These are phyloP conservation scores for Orbilia ellipsospora DNA, from an alignment of 2,329 filamentous ascomycete species.

Conservation along the genomic window DNA sequence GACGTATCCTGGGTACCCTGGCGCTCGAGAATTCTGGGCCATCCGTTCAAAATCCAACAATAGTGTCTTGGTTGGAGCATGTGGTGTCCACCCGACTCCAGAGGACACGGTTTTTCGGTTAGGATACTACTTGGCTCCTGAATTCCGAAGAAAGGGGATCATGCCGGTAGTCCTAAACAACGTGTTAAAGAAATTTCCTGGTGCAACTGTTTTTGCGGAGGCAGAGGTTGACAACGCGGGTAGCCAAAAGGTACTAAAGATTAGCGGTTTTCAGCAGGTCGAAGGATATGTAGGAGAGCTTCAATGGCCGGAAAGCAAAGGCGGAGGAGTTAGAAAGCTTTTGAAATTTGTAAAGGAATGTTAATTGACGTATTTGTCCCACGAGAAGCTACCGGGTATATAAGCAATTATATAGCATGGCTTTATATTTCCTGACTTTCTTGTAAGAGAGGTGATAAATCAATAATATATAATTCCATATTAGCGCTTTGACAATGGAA, in stretches of 20 bases:
- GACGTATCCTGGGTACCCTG: conserved; percentile 19
- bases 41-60: conserved; percentile 31
- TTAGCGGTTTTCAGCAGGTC: conserved; percentile 33
- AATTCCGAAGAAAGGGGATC: conserved; percentile 45
- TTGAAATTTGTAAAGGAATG: conserved; percentile 26
- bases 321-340: conserved; percentile 33
- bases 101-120: conserved; percentile 13
- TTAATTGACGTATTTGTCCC: not conserved
- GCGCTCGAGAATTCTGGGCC: conserved; percentile 29
- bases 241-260: conserved; percentile 41
- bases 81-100: conserved; percentile 18
- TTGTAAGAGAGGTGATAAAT: not conserved
- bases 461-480: conserved; percentile 2
- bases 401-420: not conserved
- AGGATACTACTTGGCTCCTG: conserved; percentile 46
- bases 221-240: conserved; percentile 30
- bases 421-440: not conserved
- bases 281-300: conserved; percentile 13
- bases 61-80: conserved; percentile 32
- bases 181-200: conserved; percentile 36
- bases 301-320: conserved; percentile 47
- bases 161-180: conserved; percentile 29
- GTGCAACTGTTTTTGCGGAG: conserved; percentile 32
- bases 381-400: not conserved
- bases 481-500: not conserved